Evolutionary conservation across 2,329 filamentous ascomycete species (phyloP).

Genomic region (Ceratocystis huliohia): DNA sequence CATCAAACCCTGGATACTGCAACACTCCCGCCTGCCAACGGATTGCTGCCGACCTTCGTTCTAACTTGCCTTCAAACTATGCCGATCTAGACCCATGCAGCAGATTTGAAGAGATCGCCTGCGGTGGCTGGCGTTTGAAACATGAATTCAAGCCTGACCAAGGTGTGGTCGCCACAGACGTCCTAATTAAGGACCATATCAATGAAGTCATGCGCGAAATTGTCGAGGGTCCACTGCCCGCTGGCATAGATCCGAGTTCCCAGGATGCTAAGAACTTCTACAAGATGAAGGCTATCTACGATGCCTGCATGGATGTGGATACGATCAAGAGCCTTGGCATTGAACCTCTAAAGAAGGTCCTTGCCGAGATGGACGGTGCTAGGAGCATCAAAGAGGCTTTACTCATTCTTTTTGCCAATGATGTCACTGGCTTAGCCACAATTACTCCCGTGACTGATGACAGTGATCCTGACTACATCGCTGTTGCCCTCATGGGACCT

Average conservation of each 20-base stretch:
- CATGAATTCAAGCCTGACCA: slow-evolving; percentile 55
- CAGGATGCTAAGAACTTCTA: slow-evolving; percentile 51
- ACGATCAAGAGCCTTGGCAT: slow-evolving; percentile 42
- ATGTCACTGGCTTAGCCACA: slow-evolving; percentile 31
- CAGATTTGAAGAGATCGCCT: slow-evolving; percentile 56
- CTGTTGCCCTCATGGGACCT: slow-evolving; percentile 33
- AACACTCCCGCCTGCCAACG: slow-evolving; percentile 26
- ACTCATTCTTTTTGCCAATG: slow-evolving; percentile 35
- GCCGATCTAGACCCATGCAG: slow-evolving; percentile 52
- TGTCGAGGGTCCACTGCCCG: slow-evolving; percentile 45
- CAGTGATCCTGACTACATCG: slow-evolving; percentile 30
- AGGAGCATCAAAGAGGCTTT: slow-evolving; percentile 32
- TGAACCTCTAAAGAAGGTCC: slow-evolving; percentile 42
- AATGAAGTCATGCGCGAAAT: slow-evolving; percentile 49
- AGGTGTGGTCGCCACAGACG: slow-evolving; percentile 45
- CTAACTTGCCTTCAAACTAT: slow-evolving; percentile 34
- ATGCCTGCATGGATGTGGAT: slow-evolving; percentile 52
- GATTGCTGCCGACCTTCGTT: slow-evolving; percentile 27
- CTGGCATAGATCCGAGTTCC: slow-evolving; percentile 25
- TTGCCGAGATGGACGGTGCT: slow-evolving; percentile 36
- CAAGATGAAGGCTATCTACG: slow-evolving; percentile 51
- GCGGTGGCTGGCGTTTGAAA: slow-evolving; percentile 51
- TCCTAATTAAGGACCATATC: slow-evolving; percentile 48
- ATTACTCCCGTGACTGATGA: slow-evolving; percentile 32
- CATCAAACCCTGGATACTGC: slow-evolving; percentile 15